Evolutionary conservation across 768 basidiomycete species (phyloP).

Genomic region (Suillus cothurnatus): DNA sequence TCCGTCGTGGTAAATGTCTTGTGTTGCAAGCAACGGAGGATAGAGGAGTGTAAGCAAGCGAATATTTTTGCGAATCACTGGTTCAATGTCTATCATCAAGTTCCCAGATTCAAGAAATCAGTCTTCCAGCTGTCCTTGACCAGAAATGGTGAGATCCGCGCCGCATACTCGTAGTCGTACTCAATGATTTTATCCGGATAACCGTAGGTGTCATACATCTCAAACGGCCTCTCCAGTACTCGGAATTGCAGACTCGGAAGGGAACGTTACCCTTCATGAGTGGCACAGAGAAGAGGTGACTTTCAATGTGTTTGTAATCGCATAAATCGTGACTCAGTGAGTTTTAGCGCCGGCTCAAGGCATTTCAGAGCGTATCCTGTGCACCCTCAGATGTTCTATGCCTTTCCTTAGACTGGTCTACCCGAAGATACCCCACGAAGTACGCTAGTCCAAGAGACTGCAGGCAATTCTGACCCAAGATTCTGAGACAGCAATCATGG

Average conservation of each 20-base stretch:
- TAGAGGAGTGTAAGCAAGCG: slow-evolving; percentile 36
- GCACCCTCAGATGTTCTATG: slow-evolving; percentile 65
- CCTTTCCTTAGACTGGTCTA: slow-evolving; percentile 94
- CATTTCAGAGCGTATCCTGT: slow-evolving; percentile 48
- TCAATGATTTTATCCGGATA: slow-evolving; percentile 12
- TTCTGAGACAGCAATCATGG: slow-evolving; percentile 45
- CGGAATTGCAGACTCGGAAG: slow-evolving; percentile 86
- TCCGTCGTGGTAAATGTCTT: slow-evolving; percentile 71
- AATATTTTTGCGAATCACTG: background rate
- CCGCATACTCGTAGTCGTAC: background rate
- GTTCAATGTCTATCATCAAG: slow-evolving; percentile 32
- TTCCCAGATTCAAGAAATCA: slow-evolving; percentile 63
- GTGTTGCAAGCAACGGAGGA: slow-evolving; percentile 54
- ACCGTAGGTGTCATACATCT: slow-evolving; percentile 59
- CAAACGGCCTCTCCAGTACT: slow-evolving; percentile 48
- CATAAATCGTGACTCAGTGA: slow-evolving; percentile 5
- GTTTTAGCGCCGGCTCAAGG: slow-evolving; percentile 43
- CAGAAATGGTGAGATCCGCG: slow-evolving; percentile 81
- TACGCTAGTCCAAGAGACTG: slow-evolving; percentile 30
- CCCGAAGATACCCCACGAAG: slow-evolving; percentile 55
- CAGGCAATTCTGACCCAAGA: slow-evolving; percentile 3
- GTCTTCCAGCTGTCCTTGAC: slow-evolving; percentile 84
- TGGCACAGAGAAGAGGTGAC: slow-evolving; percentile 53
- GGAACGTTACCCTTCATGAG: slow-evolving; percentile 65
- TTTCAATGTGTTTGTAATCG: background rate